Evolutionary conservation across 805 yeast genomes (phyloP).

Genomic region (Cyberlindnera samutprakarnensis): DNA sequence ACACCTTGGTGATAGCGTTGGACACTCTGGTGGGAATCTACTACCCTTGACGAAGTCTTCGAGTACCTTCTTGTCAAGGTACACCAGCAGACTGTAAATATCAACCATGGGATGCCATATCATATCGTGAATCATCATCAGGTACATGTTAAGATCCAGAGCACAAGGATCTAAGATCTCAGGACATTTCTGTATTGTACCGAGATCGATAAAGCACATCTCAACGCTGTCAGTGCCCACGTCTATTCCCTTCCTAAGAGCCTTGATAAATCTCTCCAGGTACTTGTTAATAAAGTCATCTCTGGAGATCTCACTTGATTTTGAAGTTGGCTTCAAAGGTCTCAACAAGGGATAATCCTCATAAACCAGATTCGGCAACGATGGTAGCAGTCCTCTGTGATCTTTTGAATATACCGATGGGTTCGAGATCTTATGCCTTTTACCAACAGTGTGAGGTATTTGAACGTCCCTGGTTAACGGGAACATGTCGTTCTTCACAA

Average conservation of each 20-base stretch:
- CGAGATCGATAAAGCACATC: too few relatives aligned
- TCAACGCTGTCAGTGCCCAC: too few relatives aligned
- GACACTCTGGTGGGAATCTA: too few relatives aligned
- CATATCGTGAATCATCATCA: slow-evolving; percentile 4
- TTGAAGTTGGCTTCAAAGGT: slow-evolving; percentile 12
- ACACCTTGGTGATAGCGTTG: slow-evolving; percentile 5
- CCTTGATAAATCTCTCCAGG: too few relatives aligned
- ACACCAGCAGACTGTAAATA: slow-evolving; percentile 1
- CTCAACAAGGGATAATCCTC: slow-evolving; percentile 20
- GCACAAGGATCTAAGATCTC: too few relatives aligned
- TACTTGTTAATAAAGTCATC: slow-evolving; percentile 9
- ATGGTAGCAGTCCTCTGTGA: slow-evolving; percentile 1
- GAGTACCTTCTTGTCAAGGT: slow-evolving; percentile 5
- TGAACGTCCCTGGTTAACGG: slow-evolving; percentile 16
- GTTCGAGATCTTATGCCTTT: neutral
- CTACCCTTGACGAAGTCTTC: slow-evolving; percentile 9
- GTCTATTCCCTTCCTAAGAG: too few relatives aligned
- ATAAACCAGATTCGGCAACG: slow-evolving; percentile 14
- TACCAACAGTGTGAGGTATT: slow-evolving; percentile 15
- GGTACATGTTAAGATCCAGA: slow-evolving; percentile 1
- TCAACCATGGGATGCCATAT: neutral
- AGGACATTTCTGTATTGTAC: too few relatives aligned
- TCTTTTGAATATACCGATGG: slow-evolving; percentile 1
- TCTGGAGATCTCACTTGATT: slow-evolving; percentile 10
- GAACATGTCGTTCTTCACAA: neutral